Evolutionary conservation across 305 asterid genomes (phyloP).

Genomic region (Plantago lanceolata): DNA sequence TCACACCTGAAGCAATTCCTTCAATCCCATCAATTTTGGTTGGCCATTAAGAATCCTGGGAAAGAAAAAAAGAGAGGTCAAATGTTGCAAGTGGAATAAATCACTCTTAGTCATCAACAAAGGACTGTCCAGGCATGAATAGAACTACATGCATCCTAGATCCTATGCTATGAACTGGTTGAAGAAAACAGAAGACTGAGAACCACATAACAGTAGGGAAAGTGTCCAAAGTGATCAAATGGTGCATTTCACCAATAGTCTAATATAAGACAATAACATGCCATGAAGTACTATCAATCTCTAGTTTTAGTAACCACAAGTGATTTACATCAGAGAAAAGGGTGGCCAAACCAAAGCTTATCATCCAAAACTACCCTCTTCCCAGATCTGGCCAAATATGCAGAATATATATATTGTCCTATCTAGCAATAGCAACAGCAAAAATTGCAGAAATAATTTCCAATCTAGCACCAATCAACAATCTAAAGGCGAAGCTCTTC

Average conservation of each 20-base stretch:
- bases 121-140: constrained; percentile 11
- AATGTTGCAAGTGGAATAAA: not conserved
- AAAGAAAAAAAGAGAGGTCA: constrained; percentile 22
- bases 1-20: constrained; percentile 90
- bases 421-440: too few species aligned
- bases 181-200: not conserved
- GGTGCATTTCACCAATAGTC: not conserved
- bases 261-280: not conserved
- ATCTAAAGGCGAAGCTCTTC: not conserved
- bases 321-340: too few species aligned
- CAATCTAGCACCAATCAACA: not conserved
- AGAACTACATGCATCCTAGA: constrained; percentile 12
- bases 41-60: constrained; percentile 88
- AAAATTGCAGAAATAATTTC: too few species aligned
- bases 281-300: not conserved
- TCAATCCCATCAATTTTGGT: constrained; percentile 92
- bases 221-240: not conserved
- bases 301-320: too few species aligned
- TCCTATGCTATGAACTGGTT: constrained; percentile 6
- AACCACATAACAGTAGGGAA: not conserved
- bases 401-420: too few species aligned
- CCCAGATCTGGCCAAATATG: too few species aligned
- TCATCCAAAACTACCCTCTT: too few species aligned
- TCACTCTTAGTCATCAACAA: constrained; percentile 8
- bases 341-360: not conserved